phyloP scores from a whole-genome alignment of 495 filamentous ascomycete species.

The Penicillium desertorum region DNA sequence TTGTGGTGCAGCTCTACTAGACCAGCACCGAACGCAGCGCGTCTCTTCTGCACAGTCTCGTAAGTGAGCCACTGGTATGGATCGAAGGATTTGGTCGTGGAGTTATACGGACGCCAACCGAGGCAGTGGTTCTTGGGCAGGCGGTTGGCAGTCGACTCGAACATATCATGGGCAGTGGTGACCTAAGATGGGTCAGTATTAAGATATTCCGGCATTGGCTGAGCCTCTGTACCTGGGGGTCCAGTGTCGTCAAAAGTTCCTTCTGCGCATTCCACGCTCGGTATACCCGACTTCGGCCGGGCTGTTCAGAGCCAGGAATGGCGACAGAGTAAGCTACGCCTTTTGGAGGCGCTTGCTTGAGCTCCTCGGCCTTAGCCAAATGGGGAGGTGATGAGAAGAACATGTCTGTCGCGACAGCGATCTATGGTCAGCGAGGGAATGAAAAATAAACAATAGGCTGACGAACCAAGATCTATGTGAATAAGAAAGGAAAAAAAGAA shows the following conservation, averaged over 20 bases:
- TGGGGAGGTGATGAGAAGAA: conserved; percentile 45
- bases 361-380: conserved; percentile 44
- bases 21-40: conserved; percentile 83
- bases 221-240: conserved; percentile 59
- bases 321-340: conserved; percentile 56
- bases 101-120: conserved; percentile 78
- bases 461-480: conserved; percentile 2
- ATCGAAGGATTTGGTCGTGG: conserved; percentile 71
- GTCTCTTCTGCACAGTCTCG: conserved; percentile 71
- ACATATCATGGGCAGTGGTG: conserved; percentile 75
- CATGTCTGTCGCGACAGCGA: conserved; percentile 22
- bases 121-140: conserved; percentile 65
- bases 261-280: conserved; percentile 77
- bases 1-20: conserved; percentile 78
- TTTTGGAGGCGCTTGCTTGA: conserved; percentile 43
- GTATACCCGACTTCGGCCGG: conserved; percentile 74
- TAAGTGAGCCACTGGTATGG: conserved; percentile 84
- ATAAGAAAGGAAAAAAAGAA: not conserved
- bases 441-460: conserved; percentile 3
- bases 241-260: conserved; percentile 67
- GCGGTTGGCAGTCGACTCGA: conserved; percentile 66
- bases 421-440: conserved; percentile 4
- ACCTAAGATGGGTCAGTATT: conserved; percentile 39
- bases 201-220: conserved; percentile 1
- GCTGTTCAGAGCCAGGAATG: conserved; percentile 68